phyloP scores from a whole-genome alignment of 108 stramenopile species.

The Conticribra weissflogii region DNA sequence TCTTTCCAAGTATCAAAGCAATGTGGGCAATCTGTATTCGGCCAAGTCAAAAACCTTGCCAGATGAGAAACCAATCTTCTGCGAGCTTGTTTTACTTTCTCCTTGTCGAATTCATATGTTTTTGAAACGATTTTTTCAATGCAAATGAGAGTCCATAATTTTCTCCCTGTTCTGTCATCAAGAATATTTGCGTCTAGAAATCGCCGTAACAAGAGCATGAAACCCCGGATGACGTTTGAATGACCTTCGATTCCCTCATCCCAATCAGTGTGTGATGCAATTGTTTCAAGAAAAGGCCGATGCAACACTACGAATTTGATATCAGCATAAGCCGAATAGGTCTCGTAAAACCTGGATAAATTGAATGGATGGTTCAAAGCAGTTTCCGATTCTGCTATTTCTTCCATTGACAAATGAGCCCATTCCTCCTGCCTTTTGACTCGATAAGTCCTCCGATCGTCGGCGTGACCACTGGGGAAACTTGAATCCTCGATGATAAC shows the following conservation, averaged over 20 bases:
- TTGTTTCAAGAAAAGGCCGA: slow-evolving; percentile 28
- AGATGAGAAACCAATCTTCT: background rate
- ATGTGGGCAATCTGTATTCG: slow-evolving; percentile 20
- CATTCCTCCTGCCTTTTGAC: slow-evolving; percentile 15
- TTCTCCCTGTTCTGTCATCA: slow-evolving; percentile 12
- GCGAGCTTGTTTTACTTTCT: background rate
- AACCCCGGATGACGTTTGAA: slow-evolving; percentile 22
- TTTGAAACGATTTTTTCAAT: slow-evolving; percentile 11
- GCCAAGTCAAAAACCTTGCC: slow-evolving; percentile 21
- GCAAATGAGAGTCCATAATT: slow-evolving; percentile 19
- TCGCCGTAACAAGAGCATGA: slow-evolving; percentile 16
- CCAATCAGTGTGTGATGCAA: slow-evolving; percentile 13
- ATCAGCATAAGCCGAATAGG: slow-evolving; percentile 26
- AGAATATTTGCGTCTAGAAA: slow-evolving; percentile 11
- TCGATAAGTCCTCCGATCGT: background rate
- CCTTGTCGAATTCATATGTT: slow-evolving; percentile 5
- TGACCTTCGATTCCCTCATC: slow-evolving; percentile 15
- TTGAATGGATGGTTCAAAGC: slow-evolving; percentile 19
- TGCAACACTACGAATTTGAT: slow-evolving; percentile 32
- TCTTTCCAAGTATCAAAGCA: slow-evolving; percentile 31
- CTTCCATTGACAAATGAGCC: slow-evolving; percentile 12
- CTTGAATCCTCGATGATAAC: slow-evolving; percentile 18
- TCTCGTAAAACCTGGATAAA: slow-evolving; percentile 20
- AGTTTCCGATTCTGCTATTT: slow-evolving; percentile 13
- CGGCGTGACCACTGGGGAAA: slow-evolving; percentile 19